These are phyloP conservation scores for Rhizoclosmatium sp. DNA, from an alignment of 192 early-diverging fungal genomes.

Conservation along the genomic window DNA sequence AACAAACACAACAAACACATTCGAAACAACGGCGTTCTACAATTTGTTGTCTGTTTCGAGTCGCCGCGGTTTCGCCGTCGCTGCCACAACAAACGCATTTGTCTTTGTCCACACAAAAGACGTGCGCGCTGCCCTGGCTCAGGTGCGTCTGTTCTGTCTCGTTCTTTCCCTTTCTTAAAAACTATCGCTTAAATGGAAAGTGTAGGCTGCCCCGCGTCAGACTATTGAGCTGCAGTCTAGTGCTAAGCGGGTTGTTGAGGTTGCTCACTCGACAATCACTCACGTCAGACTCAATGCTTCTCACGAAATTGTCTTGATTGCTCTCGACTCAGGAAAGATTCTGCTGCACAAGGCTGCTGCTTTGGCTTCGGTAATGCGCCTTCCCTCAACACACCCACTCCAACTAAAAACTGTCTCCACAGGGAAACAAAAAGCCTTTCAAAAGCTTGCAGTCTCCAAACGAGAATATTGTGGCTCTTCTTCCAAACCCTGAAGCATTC, in stretches of 20 bases:
- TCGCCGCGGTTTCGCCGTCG: constrained; percentile 17
- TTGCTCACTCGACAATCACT: background rate
- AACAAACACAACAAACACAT: background rate
- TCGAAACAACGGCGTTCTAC: background rate
- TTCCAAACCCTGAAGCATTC: constrained; percentile 40
- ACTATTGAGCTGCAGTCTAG: background rate
- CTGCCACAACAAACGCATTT: background rate
- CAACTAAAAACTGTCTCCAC: background rate
- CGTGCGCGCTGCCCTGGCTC: background rate
- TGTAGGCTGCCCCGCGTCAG: background rate
- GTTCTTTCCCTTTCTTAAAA: background rate
- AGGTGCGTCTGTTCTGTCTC: background rate
- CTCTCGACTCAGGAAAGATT: constrained; percentile 11
- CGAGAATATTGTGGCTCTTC: constrained; percentile 4
- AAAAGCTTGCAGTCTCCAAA: constrained; percentile 8
- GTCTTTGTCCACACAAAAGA: background rate
- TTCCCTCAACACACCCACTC: background rate
- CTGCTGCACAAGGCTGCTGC: background rate
- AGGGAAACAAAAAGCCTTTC: constrained; percentile 11
- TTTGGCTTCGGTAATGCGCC: constrained; percentile 1
- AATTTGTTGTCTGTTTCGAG: constrained; percentile 1
- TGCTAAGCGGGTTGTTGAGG: background rate
- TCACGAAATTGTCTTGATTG: constrained; percentile 11
- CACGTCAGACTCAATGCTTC: constrained; percentile 9
- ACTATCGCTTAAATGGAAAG: background rate